phyloP scores from a whole-genome alignment of 148 eudicot genomes.

The Fagopyrum tataricum region DNA sequence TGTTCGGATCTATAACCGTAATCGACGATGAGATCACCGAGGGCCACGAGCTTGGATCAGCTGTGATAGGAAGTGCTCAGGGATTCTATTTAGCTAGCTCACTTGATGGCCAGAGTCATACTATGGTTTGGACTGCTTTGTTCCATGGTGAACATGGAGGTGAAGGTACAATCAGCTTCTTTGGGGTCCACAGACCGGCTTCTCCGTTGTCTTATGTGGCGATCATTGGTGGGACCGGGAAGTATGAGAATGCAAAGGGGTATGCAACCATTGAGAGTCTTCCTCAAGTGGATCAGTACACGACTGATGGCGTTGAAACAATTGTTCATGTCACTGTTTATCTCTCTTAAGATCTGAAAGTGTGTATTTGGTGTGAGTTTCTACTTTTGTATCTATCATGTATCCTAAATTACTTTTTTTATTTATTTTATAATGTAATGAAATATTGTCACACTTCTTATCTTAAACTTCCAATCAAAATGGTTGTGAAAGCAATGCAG shows the following conservation, averaged over 20 bases:
- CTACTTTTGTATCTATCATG: background rate
- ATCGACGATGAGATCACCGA: constrained; percentile 85
- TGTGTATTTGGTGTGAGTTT: background rate
- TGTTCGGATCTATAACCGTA: constrained; percentile 84
- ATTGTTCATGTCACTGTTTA: constrained; percentile 67
- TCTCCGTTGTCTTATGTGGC: constrained; percentile 67
- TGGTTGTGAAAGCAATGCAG: background rate
- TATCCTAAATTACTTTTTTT: no score
- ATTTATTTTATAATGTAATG: background rate
- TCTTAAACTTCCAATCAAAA: no score
- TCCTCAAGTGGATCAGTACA: constrained; percentile 73
- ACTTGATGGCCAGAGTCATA: constrained; percentile 76
- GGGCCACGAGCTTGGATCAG: constrained; percentile 77
- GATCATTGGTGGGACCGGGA: constrained; percentile 58
- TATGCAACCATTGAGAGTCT: constrained; percentile 69
- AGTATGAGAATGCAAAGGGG: constrained; percentile 52
- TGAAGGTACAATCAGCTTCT: constrained; percentile 71
- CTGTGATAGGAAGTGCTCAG: constrained; percentile 58
- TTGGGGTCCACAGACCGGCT: constrained; percentile 79
- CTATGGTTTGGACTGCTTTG: constrained; percentile 61
- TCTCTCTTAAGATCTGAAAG: constrained; percentile 16
- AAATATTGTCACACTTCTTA: background rate
- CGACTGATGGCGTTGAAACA: constrained; percentile 90
- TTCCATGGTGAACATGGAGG: constrained; percentile 43
- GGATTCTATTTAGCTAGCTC: constrained; percentile 92